Evolutionary conservation across 768 basidiomycete species (phyloP).

Genomic region (Lentinula sp.): DNA sequence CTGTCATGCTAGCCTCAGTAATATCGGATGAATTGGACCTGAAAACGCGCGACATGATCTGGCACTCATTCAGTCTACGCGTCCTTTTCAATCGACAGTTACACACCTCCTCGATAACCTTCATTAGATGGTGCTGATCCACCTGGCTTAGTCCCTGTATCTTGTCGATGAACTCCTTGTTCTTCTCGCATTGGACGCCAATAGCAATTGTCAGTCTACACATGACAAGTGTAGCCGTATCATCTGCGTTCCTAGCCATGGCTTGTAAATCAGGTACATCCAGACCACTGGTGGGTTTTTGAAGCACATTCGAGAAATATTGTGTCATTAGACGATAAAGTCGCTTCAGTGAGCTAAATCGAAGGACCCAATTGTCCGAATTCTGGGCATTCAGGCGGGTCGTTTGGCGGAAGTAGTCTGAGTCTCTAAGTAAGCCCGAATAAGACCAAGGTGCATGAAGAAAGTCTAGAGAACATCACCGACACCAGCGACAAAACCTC

Average conservation of each 20-base stretch:
- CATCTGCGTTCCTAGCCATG: constrained; percentile 70
- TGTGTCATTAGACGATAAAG: constrained; percentile 86
- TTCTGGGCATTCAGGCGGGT: constrained; percentile 52
- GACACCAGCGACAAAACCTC: constrained; percentile 75
- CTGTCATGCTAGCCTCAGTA: constrained; percentile 67
- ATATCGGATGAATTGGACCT: constrained; percentile 35
- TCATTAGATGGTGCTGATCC: constrained; percentile 89
- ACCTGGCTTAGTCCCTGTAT: constrained; percentile 80
- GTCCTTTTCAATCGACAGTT: not conserved
- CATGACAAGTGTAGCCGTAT: constrained; percentile 61
- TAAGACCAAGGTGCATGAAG: not conserved
- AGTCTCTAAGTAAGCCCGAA: constrained; percentile 47
- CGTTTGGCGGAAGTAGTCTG: constrained; percentile 67
- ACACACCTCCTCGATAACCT: constrained; percentile 84
- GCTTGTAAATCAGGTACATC: constrained; percentile 87
- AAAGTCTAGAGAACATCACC: constrained; percentile 20
- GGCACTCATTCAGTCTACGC: not conserved
- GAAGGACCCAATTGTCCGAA: constrained; percentile 86
- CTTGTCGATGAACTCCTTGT: constrained; percentile 82
- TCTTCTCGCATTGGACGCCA: constrained; percentile 83
- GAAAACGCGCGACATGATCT: constrained; percentile 77
- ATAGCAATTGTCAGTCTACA: constrained; percentile 82
- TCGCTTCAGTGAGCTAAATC: constrained; percentile 77
- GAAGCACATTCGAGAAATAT: constrained; percentile 79
- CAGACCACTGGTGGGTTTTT: constrained; percentile 68